Percentiles rank a stretch among this genome's conserved stretches.
These are phyloP conservation scores for Pholiota microspora DNA, from an alignment of 768 basidiomycete species.

Conservation along the genomic window DNA sequence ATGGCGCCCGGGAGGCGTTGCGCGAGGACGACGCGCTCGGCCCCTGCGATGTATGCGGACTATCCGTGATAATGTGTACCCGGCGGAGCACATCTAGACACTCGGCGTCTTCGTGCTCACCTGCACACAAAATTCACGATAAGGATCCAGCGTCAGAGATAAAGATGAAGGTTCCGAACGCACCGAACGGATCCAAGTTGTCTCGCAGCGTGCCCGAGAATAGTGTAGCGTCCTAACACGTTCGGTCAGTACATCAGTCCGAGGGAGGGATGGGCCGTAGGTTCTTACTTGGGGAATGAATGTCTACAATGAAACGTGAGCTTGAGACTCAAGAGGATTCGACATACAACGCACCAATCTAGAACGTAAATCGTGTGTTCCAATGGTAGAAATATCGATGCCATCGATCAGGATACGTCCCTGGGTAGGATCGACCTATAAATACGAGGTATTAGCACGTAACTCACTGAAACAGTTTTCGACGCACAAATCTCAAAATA, in stretches of 20 bases:
- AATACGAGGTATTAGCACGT: conserved; percentile 1
- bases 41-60: conserved; percentile 45
- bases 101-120: conserved; percentile 75
- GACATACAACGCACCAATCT: conserved; percentile 48
- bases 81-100: conserved; percentile 79
- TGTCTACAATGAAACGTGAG: conserved; percentile 42
- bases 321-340: not conserved
- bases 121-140: conserved; percentile 33
- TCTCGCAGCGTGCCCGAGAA: conserved; percentile 81
- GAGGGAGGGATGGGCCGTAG: not conserved
- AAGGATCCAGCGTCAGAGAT: not conserved
- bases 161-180: conserved; percentile 17
- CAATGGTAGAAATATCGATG: conserved; percentile 84
- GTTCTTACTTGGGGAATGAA: conserved; percentile 64
- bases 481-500: conserved; percentile 72
- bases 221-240: conserved; percentile 68
- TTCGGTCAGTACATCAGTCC: not conserved
- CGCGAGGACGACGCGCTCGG: conserved; percentile 48
- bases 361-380: conserved; percentile 79
- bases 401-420: conserved; percentile 85
- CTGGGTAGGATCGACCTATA: conserved; percentile 66
- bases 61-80: conserved; percentile 71
- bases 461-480: not conserved
- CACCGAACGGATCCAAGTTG: conserved; percentile 72
- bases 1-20: conserved; percentile 39